phyloP scores from a whole-genome alignment of 2,329 filamentous ascomycete genomes.

The Botrytis sinoallii region DNA sequence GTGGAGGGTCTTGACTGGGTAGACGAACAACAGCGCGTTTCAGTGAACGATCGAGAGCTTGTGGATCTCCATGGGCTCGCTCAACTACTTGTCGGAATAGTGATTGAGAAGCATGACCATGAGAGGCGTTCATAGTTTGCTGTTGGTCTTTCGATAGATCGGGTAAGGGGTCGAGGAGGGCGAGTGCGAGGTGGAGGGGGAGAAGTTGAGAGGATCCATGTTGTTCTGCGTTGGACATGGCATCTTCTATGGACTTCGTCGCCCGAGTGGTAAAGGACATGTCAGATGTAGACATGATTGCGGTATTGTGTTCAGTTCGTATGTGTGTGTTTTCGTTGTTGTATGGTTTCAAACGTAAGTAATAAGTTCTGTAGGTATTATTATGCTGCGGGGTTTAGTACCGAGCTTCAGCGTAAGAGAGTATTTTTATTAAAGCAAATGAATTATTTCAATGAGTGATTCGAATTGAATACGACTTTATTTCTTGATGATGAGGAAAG shows the following conservation, averaged over 20 bases:
- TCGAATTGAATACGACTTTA: neutral
- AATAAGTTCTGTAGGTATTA: neutral
- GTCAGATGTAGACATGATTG: constrained; percentile 62
- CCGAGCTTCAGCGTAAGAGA: neutral
- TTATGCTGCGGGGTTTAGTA: constrained; percentile 11
- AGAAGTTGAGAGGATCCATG: constrained; percentile 89
- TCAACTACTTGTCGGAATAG: constrained; percentile 94
- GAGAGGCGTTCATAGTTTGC: constrained; percentile 59
- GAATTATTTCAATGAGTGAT: neutral
- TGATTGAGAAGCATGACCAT: constrained; percentile 60
- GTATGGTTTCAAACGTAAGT: neutral
- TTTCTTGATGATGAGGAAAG: neutral
- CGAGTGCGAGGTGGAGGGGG: constrained; percentile 84
- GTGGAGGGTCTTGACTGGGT: constrained; percentile 91
- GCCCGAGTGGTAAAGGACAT: constrained; percentile 95
- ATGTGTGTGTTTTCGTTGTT: constrained; percentile 10
- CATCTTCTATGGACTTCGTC: constrained; percentile 84
- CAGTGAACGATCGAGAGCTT: constrained; percentile 80
- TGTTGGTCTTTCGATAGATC: constrained; percentile 81
- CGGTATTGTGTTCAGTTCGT: constrained; percentile 28
- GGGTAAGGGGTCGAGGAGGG: constrained; percentile 71
- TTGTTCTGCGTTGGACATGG: constrained; percentile 81
- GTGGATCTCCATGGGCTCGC: constrained; percentile 86
- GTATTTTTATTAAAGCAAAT: neutral
- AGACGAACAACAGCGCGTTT: constrained; percentile 90